Percentiles rank a stretch among this genome's conserved stretches.
These are phyloP conservation scores for Camellia granthamiana DNA, from an alignment of 148 eudicot species.

Conservation along the genomic window DNA sequence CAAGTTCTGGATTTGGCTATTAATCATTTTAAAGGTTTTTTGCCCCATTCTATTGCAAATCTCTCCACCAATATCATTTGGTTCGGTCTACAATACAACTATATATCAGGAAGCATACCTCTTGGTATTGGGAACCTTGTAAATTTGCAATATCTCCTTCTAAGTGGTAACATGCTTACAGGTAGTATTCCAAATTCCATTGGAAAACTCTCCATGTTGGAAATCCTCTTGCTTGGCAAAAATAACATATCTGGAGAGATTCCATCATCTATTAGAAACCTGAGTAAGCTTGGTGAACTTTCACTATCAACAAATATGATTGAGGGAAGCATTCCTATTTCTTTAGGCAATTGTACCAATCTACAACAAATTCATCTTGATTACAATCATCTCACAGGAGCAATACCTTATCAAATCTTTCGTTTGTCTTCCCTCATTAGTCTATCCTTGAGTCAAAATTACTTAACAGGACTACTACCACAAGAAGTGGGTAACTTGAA, in stretches of 20 bases:
- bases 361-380: neutral
- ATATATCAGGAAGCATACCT: conserved; percentile 12
- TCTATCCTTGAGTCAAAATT: neutral
- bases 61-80: neutral
- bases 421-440: neutral
- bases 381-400: neutral
- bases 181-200: conserved; percentile 6
- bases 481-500: conserved; percentile 5
- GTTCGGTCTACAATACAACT: neutral
- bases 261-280: neutral
- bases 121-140: neutral
- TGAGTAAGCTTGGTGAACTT: neutral
- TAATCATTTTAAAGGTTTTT: neutral
- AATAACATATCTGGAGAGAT: conserved; percentile 3
- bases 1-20: neutral
- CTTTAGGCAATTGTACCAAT: neutral
- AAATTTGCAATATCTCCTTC: neutral
- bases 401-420: neutral
- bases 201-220: neutral
- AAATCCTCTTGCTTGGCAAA: neutral
- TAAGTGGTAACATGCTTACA: neutral
- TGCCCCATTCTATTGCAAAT: conserved; percentile 3
- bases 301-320: neutral
- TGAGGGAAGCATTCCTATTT: conserved; percentile 7
- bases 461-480: conserved; percentile 9